Conservation (phyloP, 352 stramenopile genomes). For the Phytophthora citricola region DNA sequence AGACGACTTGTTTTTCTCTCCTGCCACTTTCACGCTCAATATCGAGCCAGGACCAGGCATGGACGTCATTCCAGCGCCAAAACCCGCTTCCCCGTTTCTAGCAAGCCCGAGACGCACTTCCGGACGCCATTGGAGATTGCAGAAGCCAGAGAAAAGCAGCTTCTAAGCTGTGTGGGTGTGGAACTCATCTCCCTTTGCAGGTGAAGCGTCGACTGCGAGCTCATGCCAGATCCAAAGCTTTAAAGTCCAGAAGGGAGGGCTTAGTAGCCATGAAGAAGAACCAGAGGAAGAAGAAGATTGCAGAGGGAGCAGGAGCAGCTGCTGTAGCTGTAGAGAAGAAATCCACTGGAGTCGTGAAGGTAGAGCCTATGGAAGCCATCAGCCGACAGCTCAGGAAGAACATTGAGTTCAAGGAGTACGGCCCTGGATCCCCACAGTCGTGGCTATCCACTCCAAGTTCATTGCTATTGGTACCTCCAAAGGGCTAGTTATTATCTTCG, state of each 20-base stretch:
- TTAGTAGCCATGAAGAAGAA: conserved; percentile 47
- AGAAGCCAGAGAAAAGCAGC: conserved; percentile 78
- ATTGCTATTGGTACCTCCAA: conserved; percentile 96
- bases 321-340: conserved; percentile 50
- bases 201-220: conserved; percentile 80
- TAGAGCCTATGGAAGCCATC: conserved; percentile 91
- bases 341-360: conserved; percentile 83
- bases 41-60: conserved; percentile 74
- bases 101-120: conserved; percentile 44
- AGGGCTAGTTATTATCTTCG: conserved; percentile 95
- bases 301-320: conserved; percentile 30
- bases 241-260: conserved; percentile 47
- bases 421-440: conserved; percentile 89
- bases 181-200: conserved; percentile 85
- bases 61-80: conserved; percentile 51
- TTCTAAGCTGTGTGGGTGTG: conserved; percentile 84
- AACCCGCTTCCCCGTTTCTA: conserved; percentile 11
- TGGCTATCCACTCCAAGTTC: conserved; percentile 97
- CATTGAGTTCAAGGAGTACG: conserved; percentile 92
- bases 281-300: conserved; percentile 60
- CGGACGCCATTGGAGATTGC: conserved; percentile 78
- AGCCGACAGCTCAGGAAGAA: conserved; percentile 92
- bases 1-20: conserved; percentile 78
- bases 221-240: conserved; percentile 63
- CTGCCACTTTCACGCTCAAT: conserved; percentile 68